Percentiles rank a stretch among this genome's conserved stretches.
Conservation (phyloP, 1,284 basidiomycete species). For the Singerocomus rubriflavus region DNA sequence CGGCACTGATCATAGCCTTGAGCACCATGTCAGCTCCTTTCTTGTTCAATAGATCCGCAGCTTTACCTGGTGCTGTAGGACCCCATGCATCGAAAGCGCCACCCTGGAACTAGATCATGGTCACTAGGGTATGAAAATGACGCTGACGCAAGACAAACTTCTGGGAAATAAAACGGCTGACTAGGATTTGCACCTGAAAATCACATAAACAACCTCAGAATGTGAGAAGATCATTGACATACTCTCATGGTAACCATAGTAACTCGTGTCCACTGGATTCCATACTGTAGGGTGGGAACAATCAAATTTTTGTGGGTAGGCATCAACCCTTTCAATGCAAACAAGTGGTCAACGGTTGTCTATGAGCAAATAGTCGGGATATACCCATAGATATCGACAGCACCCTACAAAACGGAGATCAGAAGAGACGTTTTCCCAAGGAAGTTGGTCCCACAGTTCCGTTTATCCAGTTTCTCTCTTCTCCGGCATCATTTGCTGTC, state of each 20-base stretch:
- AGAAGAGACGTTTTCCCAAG: not conserved
- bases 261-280: constrained; percentile 28
- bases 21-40: constrained; percentile 9
- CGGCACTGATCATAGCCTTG: constrained; percentile 48
- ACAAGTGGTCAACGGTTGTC: constrained; percentile 1
- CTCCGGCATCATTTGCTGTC: constrained; percentile 69
- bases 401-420: constrained; percentile 34
- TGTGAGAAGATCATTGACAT: not conserved
- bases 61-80: constrained; percentile 54
- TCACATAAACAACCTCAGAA: constrained; percentile 6
- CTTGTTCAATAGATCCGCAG: not conserved
- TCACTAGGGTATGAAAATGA: constrained; percentile 8
- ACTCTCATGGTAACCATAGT: constrained; percentile 31
- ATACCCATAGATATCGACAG: constrained; percentile 55
- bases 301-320: constrained; percentile 34
- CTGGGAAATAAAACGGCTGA: constrained; percentile 34
- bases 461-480: constrained; percentile 62
- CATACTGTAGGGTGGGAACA: constrained; percentile 32
- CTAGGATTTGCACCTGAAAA: constrained; percentile 25
- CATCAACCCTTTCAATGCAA: constrained; percentile 25
- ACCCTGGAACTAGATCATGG: constrained; percentile 54
- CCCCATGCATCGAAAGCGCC: constrained; percentile 77
- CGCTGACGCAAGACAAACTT: constrained; percentile 19
- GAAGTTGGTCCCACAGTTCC: constrained; percentile 42
- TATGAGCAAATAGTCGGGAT: not conserved